Base-by-base conservation (phyloP, 164 flowering plant genomes). In the Malania oleifera region DNA sequence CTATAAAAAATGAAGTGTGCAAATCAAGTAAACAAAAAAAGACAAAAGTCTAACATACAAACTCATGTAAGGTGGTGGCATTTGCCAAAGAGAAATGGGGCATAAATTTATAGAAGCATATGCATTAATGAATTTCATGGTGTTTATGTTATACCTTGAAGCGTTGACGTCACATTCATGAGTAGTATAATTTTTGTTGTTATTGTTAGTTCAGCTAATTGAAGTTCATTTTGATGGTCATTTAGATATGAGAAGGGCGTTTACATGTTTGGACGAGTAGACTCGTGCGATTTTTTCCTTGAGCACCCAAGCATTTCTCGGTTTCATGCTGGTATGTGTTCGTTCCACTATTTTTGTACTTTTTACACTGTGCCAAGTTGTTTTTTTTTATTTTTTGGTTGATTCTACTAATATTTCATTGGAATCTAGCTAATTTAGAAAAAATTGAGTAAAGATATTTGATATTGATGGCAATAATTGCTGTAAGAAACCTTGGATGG, bases 271-370 rank as follows among this genome's bases (percentile, higher is more conserved):
- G 99, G 99, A 18, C 87, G 97, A 8, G 87, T 81, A 0, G 95
- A 90, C 67, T 72, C 86, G 6, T 93, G 99, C 48, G 99, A 93
- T 62, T 88, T 93, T 66, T 66, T 83, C 14, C 95, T 93, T 38
- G 99, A 93, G 66, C 97, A 93, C 64, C 96, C 97, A 1, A 86
- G 92, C 18, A 78, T 93, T 48, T 93, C 99, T 46, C 80, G 99
- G 15, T 93, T 88, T 77, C 99, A 93, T 75, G 95, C 97, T 47
- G 99, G 99, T 90, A 80, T n/a, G 9, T 12, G 0, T 60, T 52
- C 9, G 17, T 60, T 14, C 35, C 9, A 9, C 9, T 9, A 31
- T 31, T 31, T 31, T 9, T n/a, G n/a, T n/a, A n/a, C n/a, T n/a
- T n/a, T n/a, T n/a, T n/a, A n/a, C n/a, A n/a, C n/a, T n/a, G 9